Evolutionary conservation across 1,139 yeast genomes (phyloP).

Genomic region (Yamadazyma trypodendri): DNA sequence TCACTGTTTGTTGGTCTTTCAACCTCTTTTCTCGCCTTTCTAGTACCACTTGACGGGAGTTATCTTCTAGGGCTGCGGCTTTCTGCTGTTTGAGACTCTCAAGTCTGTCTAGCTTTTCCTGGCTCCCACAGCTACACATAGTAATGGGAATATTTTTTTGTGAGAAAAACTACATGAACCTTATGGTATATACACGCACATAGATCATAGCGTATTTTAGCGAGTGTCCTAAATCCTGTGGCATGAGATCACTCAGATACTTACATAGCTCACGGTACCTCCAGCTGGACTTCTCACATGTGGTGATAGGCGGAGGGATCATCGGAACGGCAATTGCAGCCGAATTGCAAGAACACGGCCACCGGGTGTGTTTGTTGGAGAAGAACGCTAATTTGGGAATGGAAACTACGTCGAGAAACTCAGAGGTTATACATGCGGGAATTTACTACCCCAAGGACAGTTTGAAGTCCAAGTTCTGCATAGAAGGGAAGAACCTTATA

Average conservation of each 20-base stretch:
- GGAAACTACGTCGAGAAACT: constrained; percentile 84
- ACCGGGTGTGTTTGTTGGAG: constrained; percentile 64
- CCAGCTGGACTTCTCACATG: constrained; percentile 66
- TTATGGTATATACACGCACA: no score
- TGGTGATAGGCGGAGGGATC: constrained; percentile 83
- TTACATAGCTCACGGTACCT: constrained; percentile 6
- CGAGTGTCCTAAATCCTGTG: no score
- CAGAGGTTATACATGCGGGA: constrained; percentile 93
- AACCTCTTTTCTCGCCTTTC: constrained; percentile 10
- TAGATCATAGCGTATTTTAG: no score
- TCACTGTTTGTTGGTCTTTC: constrained; percentile 5
- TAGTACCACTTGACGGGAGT: constrained; percentile 7
- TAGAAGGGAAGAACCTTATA: constrained; percentile 68
- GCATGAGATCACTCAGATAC: constrained; percentile 1
- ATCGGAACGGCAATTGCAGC: constrained; percentile 85
- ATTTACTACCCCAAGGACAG: constrained; percentile 72
- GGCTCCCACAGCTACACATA: not conserved
- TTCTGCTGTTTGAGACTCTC: constrained; percentile 9
- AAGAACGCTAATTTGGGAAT: constrained; percentile 63
- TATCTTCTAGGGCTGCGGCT: constrained; percentile 12
- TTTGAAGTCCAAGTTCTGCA: constrained; percentile 67
- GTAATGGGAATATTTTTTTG: not conserved
- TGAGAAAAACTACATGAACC: not conserved
- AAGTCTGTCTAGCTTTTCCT: constrained; percentile 9
- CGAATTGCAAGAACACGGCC: constrained; percentile 47